Percentiles rank a stretch among this genome's conserved stretches.
phyloP scores from a whole-genome alignment of 805 yeast genomes.

The Pachysolen tannophilus region DNA sequence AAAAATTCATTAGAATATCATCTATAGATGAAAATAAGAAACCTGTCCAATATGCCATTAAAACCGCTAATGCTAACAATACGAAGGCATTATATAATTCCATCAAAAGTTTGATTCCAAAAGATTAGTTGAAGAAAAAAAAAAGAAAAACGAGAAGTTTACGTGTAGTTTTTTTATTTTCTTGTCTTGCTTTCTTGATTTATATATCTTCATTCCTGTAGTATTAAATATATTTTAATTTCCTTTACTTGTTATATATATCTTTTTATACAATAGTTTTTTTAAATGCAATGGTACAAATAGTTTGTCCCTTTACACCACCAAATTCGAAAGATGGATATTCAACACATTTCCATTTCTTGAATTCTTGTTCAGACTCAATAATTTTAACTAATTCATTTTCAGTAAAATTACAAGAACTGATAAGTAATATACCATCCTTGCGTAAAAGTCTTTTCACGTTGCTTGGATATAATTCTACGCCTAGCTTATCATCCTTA shows the following conservation, averaged over 20 bases:
- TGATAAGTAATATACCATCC: constrained; percentile 62
- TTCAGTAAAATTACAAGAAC: constrained; percentile 92
- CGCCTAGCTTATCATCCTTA: constrained; percentile 35
- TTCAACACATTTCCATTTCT: constrained; percentile 55
- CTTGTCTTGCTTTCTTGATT: too few relatives aligned
- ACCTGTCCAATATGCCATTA: constrained; percentile 80
- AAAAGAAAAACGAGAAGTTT: too few relatives aligned
- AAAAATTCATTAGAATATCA: constrained; percentile 72
- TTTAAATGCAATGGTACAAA: constrained; percentile 77
- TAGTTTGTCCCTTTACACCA: constrained; percentile 81
- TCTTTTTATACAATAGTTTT: constrained; percentile 18
- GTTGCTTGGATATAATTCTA: constrained; percentile 54
- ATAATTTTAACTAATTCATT: constrained; percentile 56
- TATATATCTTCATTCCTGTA: too few relatives aligned
- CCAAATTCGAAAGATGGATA: constrained; percentile 88
- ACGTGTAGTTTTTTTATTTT: too few relatives aligned
- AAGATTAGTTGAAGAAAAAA: constrained; percentile 1
- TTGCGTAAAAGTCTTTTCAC: constrained; percentile 47
- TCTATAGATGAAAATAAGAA: constrained; percentile 53
- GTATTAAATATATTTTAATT: too few relatives aligned
- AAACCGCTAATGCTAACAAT: constrained; percentile 53
- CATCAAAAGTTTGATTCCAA: constrained; percentile 25
- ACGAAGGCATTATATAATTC: constrained; percentile 51
- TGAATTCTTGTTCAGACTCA: constrained; percentile 35
- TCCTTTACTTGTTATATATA: not conserved